Base-by-base conservation (phyloP, 148 eudicot species). In the Camellia lanceoleosa region DNA sequence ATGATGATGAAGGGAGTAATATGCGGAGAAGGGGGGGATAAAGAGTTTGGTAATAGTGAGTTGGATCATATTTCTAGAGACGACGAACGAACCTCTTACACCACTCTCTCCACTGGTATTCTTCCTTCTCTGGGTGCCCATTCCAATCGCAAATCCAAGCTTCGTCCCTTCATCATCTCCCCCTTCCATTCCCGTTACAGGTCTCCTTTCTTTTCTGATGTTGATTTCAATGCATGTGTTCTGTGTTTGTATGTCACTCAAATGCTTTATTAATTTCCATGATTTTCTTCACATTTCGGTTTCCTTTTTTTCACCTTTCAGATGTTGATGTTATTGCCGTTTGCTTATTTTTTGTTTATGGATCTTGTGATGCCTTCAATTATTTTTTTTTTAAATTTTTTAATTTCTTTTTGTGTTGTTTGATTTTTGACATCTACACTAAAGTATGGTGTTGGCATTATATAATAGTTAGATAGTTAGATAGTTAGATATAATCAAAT, bases 81-180 rank as follows among this genome's bases (percentile, higher is more conserved):
- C 68, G 90, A 83, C 68, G 90, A 83, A 5, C 63, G 80, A 41
- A 89, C 87, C 78, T 82, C 82, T 20, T 83, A 86, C 73, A 88
- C 86, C 74, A 88, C 86, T 72, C 38, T 91, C 30, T 77, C 88
- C 7, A 80, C 77, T 69, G 90, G 87, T 3, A 61, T 93, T 15
- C 88, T 93, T 71, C 97, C 95, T 18, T 87, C 97, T 49, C 95
- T 91, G 11, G 97, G 95, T 49, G 93, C 88, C 44, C 89, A 87
- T 54, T 79, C 86, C 63, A 79, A 78, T 23, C 88, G 91, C 38
- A 82, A 74, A 30, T 47, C 80, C 47, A 72, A 78, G 60, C 91
- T 91, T 11, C 80, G 84, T 0, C 74, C 71, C 42, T 86, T 71
- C 82, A 87, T 86, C 30, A 41, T 93, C 77, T 88, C 92, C 52